Base-by-base conservation (phyloP, 2,329 filamentous ascomycete species). In the Biscogniauxia marginata region DNA sequence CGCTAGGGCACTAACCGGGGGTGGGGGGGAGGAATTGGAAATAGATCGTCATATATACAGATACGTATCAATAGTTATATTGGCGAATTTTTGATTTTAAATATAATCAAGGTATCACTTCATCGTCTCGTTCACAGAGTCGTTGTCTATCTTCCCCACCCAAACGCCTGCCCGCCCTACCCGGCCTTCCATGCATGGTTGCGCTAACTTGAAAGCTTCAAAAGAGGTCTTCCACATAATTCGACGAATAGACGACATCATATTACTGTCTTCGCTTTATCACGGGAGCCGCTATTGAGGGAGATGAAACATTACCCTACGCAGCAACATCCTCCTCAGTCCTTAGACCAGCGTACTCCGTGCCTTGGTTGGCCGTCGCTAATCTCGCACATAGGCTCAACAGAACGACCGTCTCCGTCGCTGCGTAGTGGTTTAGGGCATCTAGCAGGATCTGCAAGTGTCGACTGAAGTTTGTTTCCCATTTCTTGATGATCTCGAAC, bases 371-470 rank as follows among this genome's bases (percentile, higher is more conserved):
- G 11, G 90, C 91, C 57, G 89, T 91, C 67, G 89, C 93, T 67
- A 96, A 71, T 58, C 91, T 77, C 11, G 91, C 91, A 70, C 91
- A 96, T 16, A 99, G 78, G 63, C 93, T 93, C 60, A 98, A 77
- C 62, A 99, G 81, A 18, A 96, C 95, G 3, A 97, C 93, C 43
- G 95, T 98, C 77, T 99, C 95, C 0, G 95, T 98, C 0, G 95
- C 95, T 2, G 95, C 95, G 66, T 97, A 96, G 73, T 98, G 96
- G 67, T 99, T 98, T 60, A 99, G 80, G 58, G 91, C 93, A 71
- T 98, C 95, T 39, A 98, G 85, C 66, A 99, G 74, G 63, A 98
- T 96, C 77, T 96, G 93, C 66, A 99, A 75, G 74, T 98, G 93
- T 48, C 92, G 80, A 55, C 89, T 90, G 71, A 99, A 99, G 70